Percentiles rank a stretch among this genome's conserved stretches.
Conservation (phyloP, 305 asterid species). For the Euphrasia arctica region DNA sequence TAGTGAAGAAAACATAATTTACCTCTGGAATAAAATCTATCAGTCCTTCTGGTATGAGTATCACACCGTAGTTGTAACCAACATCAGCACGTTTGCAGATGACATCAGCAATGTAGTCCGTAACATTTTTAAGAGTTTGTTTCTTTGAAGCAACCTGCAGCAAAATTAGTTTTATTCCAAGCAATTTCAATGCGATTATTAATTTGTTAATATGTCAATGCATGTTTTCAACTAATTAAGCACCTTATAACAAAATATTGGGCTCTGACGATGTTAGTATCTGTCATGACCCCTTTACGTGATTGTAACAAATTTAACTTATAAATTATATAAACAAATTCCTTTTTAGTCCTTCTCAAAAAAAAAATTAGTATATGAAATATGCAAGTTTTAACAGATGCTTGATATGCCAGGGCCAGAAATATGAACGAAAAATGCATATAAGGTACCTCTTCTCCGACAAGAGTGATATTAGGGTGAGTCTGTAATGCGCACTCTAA, state of each 20-base stretch:
- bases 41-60: constrained; percentile 97
- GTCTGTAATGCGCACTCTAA: constrained; percentile 67
- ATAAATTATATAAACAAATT: too few relatives aligned
- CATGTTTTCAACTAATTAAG: too few relatives aligned
- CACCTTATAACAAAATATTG: too few relatives aligned
- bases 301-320: too few relatives aligned
- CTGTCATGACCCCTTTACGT: too few relatives aligned
- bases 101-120: constrained; percentile 82
- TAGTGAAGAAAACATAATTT: constrained; percentile 13
- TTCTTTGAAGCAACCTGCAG: constrained; percentile 90
- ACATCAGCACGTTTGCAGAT: constrained; percentile 80
- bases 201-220: constrained; percentile 1
- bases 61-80: constrained; percentile 92
- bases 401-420: background rate
- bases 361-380: too few relatives aligned
- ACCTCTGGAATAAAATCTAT: constrained; percentile 99
- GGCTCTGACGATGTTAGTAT: too few relatives aligned
- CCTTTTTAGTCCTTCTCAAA: too few relatives aligned
- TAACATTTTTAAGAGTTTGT: constrained; percentile 78
- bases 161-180: background rate
- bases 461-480: too few relatives aligned
- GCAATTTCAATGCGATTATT: constrained; percentile 9
- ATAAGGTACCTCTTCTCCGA: constrained; percentile 69
- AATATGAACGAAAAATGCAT: background rate
- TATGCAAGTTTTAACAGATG: too few relatives aligned